Evolutionary conservation across 495 filamentous ascomycete genomes (phyloP).

Genomic region (Lophiostoma macrostomum): DNA sequence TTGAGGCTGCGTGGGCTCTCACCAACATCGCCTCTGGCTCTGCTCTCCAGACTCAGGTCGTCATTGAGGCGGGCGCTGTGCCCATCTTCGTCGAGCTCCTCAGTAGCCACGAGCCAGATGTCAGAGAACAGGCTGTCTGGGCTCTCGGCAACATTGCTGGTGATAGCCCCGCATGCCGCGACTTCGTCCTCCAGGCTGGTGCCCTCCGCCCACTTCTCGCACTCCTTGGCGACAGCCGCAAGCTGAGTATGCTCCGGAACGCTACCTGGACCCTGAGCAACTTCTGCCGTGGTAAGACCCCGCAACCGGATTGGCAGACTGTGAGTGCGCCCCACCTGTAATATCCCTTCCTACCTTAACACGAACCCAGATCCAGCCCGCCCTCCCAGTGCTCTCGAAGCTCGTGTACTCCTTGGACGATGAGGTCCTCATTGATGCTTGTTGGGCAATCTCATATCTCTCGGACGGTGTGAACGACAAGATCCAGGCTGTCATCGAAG

Average conservation of each 20-base stretch:
- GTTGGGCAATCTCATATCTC: slow-evolving; percentile 99
- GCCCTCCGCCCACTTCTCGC: slow-evolving; percentile 84
- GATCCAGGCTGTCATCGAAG: slow-evolving; percentile 98
- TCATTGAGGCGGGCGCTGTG: slow-evolving; percentile 97
- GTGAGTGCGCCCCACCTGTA: slow-evolving; percentile 53
- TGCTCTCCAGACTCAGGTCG: slow-evolving; percentile 94
- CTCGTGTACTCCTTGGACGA: slow-evolving; percentile 98
- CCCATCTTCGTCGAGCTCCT: slow-evolving; percentile 98
- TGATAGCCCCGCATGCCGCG: slow-evolving; percentile 94
- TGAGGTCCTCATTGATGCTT: slow-evolving; percentile 97
- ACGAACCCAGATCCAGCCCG: slow-evolving; percentile 75
- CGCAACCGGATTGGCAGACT: slow-evolving; percentile 96
- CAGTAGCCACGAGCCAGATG: slow-evolving; percentile 93
- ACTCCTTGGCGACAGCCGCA: slow-evolving; percentile 93
- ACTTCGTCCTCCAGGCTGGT: slow-evolving; percentile 87
- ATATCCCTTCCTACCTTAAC: slow-evolving; percentile 28
- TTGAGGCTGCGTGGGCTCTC: slow-evolving; percentile 98
- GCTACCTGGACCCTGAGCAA: slow-evolving; percentile 99
- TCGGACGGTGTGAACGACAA: slow-evolving; percentile 99
- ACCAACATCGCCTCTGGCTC: slow-evolving; percentile 99
- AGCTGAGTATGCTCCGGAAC: slow-evolving; percentile 98
- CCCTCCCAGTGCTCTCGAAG: slow-evolving; percentile 94
- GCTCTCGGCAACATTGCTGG: slow-evolving; percentile 98
- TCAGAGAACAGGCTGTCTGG: slow-evolving; percentile 98
- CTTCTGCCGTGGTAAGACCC: slow-evolving; percentile 99